Evolutionary conservation across 164 flowering plant genomes (phyloP).

Genomic region (Magnolia changhungtana): DNA sequence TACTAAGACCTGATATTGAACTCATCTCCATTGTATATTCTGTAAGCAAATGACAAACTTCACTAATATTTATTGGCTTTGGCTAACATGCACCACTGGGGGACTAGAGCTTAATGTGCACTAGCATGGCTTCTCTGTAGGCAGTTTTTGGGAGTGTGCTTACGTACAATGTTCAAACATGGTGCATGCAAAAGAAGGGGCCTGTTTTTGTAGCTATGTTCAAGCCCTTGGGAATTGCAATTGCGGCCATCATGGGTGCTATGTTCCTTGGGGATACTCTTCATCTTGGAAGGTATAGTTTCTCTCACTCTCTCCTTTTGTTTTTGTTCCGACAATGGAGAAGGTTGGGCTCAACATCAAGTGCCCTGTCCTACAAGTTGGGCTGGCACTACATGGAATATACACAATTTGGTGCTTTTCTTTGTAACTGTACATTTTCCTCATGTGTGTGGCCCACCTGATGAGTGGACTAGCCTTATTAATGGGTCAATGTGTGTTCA

Average conservation of each 20-base stretch:
- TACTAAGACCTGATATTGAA: conserved; percentile 21
- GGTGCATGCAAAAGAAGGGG: conserved; percentile 46
- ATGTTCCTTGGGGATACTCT: conserved; percentile 47
- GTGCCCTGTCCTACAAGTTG: too few species aligned
- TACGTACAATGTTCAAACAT: conserved; percentile 26
- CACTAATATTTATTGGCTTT: not conserved
- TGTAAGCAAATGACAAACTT: conserved; percentile 26
- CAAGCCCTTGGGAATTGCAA: conserved; percentile 40
- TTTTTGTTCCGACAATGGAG: not conserved
- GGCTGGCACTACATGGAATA: too few species aligned
- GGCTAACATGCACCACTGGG: not conserved
- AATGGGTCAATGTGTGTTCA: too few species aligned
- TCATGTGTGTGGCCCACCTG: too few species aligned
- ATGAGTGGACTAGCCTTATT: too few species aligned
- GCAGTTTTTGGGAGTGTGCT: conserved; percentile 34
- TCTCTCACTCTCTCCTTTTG: not conserved
- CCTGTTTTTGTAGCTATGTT: conserved; percentile 51
- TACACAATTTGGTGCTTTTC: too few species aligned
- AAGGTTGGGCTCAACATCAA: too few species aligned
- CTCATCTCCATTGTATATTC: conserved; percentile 30
- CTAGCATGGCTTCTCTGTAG: conserved; percentile 9
- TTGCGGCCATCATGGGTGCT: conserved; percentile 40
- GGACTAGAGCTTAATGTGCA: not conserved
- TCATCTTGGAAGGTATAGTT: conserved; percentile 45
- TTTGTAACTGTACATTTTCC: too few species aligned